Evolutionary conservation across 169 alveolate species (phyloP).

Genomic region (Babesia ovis): DNA sequence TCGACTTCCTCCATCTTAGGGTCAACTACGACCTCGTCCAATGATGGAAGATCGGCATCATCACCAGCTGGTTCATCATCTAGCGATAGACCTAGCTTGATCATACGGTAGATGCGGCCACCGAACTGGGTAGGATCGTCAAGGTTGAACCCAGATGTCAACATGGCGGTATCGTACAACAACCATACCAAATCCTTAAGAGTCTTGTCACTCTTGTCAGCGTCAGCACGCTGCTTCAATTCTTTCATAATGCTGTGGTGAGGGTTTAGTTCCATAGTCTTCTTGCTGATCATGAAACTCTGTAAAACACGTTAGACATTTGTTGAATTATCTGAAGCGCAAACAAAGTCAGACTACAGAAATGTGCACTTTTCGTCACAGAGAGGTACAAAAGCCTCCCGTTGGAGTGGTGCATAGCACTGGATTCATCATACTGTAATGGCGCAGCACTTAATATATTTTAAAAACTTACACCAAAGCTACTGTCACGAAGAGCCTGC

Average conservation of each 20-base stretch:
- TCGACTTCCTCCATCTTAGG: conserved; percentile 98
- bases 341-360: conserved; percentile 6
- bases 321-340: neutral
- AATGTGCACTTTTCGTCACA: conserved; percentile 53
- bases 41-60: conserved; percentile 88
- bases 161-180: conserved; percentile 96
- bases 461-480: conserved; percentile 87
- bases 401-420: conserved; percentile 72
- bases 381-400: conserved; percentile 1
- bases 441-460: neutral
- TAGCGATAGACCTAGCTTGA: conserved; percentile 96
- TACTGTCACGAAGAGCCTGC: conserved; percentile 98
- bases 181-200: conserved; percentile 99
- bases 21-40: conserved; percentile 88
- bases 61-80: conserved; percentile 88
- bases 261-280: conserved; percentile 99
- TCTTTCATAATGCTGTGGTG: conserved; percentile 95
- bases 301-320: neutral
- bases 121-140: conserved; percentile 99
- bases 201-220: conserved; percentile 96
- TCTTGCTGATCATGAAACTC: conserved; percentile 93
- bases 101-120: conserved; percentile 98
- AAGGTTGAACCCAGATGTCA: conserved; percentile 98
- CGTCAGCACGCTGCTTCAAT: conserved; percentile 93
- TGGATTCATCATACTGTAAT: conserved; percentile 55